These are phyloP conservation scores for Podaxis sp. DNA, from an alignment of 768 basidiomycete genomes.

Conservation along the genomic window DNA sequence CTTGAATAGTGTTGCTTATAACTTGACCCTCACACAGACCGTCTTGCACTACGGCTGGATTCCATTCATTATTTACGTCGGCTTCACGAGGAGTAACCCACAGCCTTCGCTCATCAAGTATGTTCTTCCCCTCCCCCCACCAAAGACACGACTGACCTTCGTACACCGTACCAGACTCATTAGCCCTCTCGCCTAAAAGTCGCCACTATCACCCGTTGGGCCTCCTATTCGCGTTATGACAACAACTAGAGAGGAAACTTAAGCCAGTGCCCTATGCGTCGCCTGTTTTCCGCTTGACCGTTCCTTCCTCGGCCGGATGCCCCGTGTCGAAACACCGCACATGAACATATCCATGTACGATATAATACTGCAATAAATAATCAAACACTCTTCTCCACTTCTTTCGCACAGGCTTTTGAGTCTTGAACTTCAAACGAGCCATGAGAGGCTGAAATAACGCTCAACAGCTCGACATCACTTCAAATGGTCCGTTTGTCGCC, in stretches of 20 bases:
- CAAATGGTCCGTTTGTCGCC: background rate
- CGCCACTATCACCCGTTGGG: slow-evolving; percentile 6
- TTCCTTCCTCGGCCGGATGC: background rate
- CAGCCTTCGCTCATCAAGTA: slow-evolving; percentile 96
- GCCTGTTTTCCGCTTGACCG: background rate
- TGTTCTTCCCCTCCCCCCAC: slow-evolving; percentile 30
- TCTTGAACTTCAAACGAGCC: background rate
- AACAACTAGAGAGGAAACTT: slow-evolving; percentile 4
- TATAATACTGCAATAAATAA: slow-evolving; percentile 17
- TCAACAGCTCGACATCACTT: background rate
- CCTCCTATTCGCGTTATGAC: slow-evolving; percentile 20
- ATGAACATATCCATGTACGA: slow-evolving; percentile 12
- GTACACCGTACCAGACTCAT: slow-evolving; percentile 64
- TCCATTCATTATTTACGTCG: slow-evolving; percentile 93
- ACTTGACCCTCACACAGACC: slow-evolving; percentile 48
- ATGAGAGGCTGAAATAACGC: background rate
- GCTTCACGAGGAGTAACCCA: slow-evolving; percentile 89
- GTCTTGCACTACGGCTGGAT: slow-evolving; percentile 95
- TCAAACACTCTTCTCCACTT: background rate
- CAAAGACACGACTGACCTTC: slow-evolving; percentile 7
- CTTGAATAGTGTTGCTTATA: background rate
- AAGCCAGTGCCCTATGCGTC: background rate
- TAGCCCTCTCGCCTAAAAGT: slow-evolving; percentile 81
- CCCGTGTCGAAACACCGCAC: slow-evolving; percentile 9
- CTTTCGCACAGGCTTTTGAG: background rate